phyloP scores from a whole-genome alignment of 305 asterid species.

The Caryopteris hybrid region DNA sequence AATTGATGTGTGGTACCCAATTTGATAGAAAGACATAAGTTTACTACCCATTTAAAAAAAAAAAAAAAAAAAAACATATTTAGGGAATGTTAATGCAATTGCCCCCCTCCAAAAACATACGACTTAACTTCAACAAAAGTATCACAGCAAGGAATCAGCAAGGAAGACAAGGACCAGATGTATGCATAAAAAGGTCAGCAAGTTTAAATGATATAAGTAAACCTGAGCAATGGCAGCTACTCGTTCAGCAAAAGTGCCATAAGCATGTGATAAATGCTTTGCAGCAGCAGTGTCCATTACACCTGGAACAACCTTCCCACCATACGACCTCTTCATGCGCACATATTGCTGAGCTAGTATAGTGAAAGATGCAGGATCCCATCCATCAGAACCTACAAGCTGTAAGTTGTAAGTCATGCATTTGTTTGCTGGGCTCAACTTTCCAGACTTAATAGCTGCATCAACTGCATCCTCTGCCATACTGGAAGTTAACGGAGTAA shows the following conservation, averaged over 20 bases:
- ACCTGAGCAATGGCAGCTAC: conserved; percentile 98
- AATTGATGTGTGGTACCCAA: no score
- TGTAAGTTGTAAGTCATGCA: conserved; percentile 67
- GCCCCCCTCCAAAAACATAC: neutral
- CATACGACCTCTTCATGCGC: conserved; percentile 71
- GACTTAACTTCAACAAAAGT: conserved; percentile 1
- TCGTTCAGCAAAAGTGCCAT: conserved; percentile 72
- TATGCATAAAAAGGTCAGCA: neutral
- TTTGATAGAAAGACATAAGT: no score
- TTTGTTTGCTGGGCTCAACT: conserved; percentile 59
- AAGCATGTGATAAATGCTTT: conserved; percentile 94
- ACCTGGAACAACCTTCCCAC: conserved; percentile 91
- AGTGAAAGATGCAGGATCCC: conserved; percentile 95
- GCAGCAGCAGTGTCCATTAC: conserved; percentile 94
- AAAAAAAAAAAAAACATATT: no score
- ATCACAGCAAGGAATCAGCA: neutral
- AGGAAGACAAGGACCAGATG: neutral
- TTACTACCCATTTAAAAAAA: no score
- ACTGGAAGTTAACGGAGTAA: conserved; percentile 46
- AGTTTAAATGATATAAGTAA: neutral
- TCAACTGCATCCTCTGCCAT: conserved; percentile 99
- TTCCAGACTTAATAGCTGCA: conserved; percentile 77
- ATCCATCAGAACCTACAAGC: conserved; percentile 87
- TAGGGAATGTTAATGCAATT: no score
- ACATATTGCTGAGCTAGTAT: conserved; percentile 78